Evolutionary conservation across 1,284 basidiomycete species (phyloP), one percentile per base, ranked within the genome.

Genomic region (Ceratobasidium sp.): DNA sequence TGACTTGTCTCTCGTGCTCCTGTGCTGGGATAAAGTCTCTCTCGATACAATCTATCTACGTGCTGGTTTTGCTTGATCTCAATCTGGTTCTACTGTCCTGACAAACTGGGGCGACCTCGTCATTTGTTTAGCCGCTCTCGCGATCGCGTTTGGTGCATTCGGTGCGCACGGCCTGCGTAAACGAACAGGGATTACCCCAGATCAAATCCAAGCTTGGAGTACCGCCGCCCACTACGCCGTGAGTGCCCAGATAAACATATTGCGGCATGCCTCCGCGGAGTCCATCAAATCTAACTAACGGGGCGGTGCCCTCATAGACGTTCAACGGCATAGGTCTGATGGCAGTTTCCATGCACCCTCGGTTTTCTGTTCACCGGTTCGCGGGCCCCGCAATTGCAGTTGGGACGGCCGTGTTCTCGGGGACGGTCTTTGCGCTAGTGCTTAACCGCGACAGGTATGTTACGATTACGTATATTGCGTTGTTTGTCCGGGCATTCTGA

Each of bases 251-350:
- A 4, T 11, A 11, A 11, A 11, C 36, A 41, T 41, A 24, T 72
- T 57, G 50, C 50, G 17, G n/a, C 27, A 59, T 76, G 54, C 63
- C 47, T 45, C 59, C 14, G 47, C 44, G 14, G 17, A 54, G 36
- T 29, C 41, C 27, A n/a, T 41, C 65, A 33, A 48, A 60, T 56
- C 27, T 63, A 17, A 53, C 3, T 53, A 22, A 17, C 36, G 36
- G 11, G 11, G 11, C 36, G 36, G 11, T 41, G 1, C 41, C 15
- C 22, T 5, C 11, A 33, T 74, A 93, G 90, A 86, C 95, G 63
- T 90, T 88, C 81, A 95, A 95, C 78, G 94, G 94, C 17, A 85
- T 96, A 19, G 92, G 88, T 0, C 83, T 95, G 50, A 83, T 95
- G 76, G 83, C 90, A 8, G 82, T 95, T 29, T 93, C 92, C 0